A percentile compares a stretch with the other conserved stretches of the same genome.
phyloP scores from a whole-genome alignment of 2,329 filamentous ascomycete genomes.

The Helicocarpus griseus region DNA sequence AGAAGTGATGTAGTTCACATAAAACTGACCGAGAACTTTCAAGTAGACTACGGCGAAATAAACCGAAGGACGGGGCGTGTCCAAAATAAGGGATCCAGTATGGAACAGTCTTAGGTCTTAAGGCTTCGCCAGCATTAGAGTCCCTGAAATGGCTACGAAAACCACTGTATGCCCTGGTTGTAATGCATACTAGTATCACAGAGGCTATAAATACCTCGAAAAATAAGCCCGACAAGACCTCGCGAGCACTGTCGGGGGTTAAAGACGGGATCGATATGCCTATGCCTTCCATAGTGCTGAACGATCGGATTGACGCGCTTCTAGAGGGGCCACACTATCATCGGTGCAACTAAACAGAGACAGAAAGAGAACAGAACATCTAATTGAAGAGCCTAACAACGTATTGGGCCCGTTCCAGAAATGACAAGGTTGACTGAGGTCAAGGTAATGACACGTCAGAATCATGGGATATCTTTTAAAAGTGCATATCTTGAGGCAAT shows the following conservation, averaged over 20 bases:
- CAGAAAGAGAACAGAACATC: too few relatives aligned
- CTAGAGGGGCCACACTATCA: too few relatives aligned
- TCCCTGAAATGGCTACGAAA: conserved; percentile 21
- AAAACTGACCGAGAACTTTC: conserved; percentile 30
- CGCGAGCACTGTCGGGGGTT: background rate
- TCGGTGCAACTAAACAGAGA: too few relatives aligned
- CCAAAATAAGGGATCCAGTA: conserved; percentile 53
- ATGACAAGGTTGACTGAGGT: too few relatives aligned
- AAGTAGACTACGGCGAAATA: conserved; percentile 37
- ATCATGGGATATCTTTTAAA: too few relatives aligned
- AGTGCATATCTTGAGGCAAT: too few relatives aligned
- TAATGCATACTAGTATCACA: conserved; percentile 25
- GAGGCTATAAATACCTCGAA: conserved; percentile 20
- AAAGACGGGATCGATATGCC: conserved; percentile 4
- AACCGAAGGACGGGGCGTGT: conserved; percentile 42
- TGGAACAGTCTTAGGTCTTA: conserved; percentile 40
- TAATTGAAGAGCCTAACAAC: too few relatives aligned
- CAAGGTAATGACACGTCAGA: too few relatives aligned
- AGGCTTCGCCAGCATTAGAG: conserved; percentile 16
- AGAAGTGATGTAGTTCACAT: background rate
- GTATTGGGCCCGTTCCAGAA: too few relatives aligned
- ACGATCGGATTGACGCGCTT: too few relatives aligned
- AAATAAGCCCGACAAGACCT: conserved; percentile 5
- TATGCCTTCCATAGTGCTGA: conserved; percentile 19
- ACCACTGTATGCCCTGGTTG: conserved; percentile 30